phyloP scores from a whole-genome alignment of 225 moss, liverwort and hornwort species.

The Asterella californica region DNA sequence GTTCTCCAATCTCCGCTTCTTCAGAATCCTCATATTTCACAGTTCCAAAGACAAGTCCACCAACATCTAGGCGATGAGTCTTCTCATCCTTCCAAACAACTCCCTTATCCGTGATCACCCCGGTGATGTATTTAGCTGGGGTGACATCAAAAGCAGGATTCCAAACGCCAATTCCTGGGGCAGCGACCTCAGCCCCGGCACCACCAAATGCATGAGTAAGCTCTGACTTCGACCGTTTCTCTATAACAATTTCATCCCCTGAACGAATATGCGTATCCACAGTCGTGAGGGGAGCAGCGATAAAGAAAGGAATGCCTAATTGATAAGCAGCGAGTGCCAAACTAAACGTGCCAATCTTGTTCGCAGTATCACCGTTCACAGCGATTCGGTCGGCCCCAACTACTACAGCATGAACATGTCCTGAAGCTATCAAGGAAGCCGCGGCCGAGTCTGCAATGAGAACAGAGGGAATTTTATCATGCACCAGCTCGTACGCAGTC shows the following conservation, averaged over 20 bases:
- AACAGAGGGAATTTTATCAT: constrained; percentile 73
- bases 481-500: constrained; percentile 83
- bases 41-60: constrained; percentile 43
- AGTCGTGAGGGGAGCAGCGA: constrained; percentile 83
- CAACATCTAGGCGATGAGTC: constrained; percentile 56
- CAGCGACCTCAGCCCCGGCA: constrained; percentile 62
- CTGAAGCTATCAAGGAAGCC: constrained; percentile 59
- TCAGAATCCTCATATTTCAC: neutral
- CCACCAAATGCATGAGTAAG: constrained; percentile 86
- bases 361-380: constrained; percentile 86
- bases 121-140: constrained; percentile 62
- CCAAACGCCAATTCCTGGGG: constrained; percentile 78
- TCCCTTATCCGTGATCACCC: constrained; percentile 79
- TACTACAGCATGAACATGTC: constrained; percentile 76
- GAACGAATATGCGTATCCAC: constrained; percentile 60
- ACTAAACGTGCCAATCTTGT: constrained; percentile 88
- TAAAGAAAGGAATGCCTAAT: constrained; percentile 71
- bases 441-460: constrained; percentile 93
- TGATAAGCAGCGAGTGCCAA: constrained; percentile 69
- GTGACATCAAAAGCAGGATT: constrained; percentile 96
- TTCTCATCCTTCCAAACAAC: constrained; percentile 58
- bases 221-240: constrained; percentile 68
- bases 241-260: constrained; percentile 76
- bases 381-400: constrained; percentile 92
- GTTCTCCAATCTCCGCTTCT: constrained; percentile 1